A percentile compares a stretch with the other conserved stretches of the same genome.
These are phyloP conservation scores for Mortierella sp. DNA, from an alignment of 371 early-diverging fungal species.

Conservation along the genomic window DNA sequence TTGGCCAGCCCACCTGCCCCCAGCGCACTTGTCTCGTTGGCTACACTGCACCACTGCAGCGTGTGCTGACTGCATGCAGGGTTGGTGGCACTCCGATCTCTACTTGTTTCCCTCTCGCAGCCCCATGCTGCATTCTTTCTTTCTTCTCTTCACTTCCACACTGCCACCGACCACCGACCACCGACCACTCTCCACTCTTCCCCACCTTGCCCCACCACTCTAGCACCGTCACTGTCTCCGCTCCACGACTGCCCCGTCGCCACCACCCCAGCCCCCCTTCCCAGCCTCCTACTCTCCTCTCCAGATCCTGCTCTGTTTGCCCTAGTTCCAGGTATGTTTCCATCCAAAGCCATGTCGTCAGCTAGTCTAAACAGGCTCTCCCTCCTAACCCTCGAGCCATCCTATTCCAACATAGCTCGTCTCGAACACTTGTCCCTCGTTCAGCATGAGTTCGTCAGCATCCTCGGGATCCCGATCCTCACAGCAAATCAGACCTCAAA, in stretches of 20 bases:
- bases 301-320: too few relatives aligned
- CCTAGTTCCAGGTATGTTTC: too few relatives aligned
- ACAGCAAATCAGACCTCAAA: conserved; percentile 15
- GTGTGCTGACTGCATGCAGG: too few relatives aligned
- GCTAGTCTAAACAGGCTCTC: too few relatives aligned
- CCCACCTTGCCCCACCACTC: background rate
- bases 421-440: background rate
- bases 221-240: background rate
- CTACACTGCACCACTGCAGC: background rate
- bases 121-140: conserved; percentile 1
- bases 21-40: conserved; percentile 28
- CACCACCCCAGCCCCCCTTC: background rate
- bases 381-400: background rate
- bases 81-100: background rate
- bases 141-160: background rate
- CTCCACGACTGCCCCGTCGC: background rate
- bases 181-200: background rate
- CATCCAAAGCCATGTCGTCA: too few relatives aligned
- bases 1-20: conserved; percentile 23
- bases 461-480: conserved; percentile 28
- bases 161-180: background rate
- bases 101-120: conserved; percentile 2
- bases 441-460: conserved; percentile 18
- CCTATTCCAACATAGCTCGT: conserved; percentile 1
- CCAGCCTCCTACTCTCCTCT: too few relatives aligned